Percentiles rank a stretch among this genome's conserved stretches.
Evolutionary conservation across 768 basidiomycete species (phyloP).

Genomic region (Coprinopsis sp.): DNA sequence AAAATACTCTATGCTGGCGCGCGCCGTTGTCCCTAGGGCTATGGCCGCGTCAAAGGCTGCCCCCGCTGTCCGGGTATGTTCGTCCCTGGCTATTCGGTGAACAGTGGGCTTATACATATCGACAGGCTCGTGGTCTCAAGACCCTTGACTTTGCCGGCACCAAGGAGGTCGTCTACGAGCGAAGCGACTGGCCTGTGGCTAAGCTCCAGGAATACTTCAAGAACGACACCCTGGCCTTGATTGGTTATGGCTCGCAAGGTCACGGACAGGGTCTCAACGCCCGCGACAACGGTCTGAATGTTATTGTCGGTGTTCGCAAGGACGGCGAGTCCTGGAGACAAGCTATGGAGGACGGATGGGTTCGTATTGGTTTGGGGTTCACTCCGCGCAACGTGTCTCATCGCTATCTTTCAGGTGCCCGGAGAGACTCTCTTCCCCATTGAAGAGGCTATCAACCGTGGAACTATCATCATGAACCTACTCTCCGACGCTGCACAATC

Average conservation of each 20-base stretch:
- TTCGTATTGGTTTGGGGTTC: conserved; percentile 28
- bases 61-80: conserved; percentile 30
- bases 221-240: conserved; percentile 97
- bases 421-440: conserved; percentile 98
- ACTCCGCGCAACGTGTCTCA: conserved; percentile 1
- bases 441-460: conserved; percentile 91
- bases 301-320: conserved; percentile 97
- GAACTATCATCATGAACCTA: conserved; percentile 99
- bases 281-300: conserved; percentile 97
- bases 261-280: conserved; percentile 99
- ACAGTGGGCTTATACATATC: conserved; percentile 7
- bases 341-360: conserved; percentile 95
- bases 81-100: neutral
- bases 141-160: conserved; percentile 96
- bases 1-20: conserved; percentile 65
- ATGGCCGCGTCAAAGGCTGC: conserved; percentile 34
- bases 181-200: conserved; percentile 94
- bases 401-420: conserved; percentile 57
- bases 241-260: conserved; percentile 98
- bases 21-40: conserved; percentile 25
- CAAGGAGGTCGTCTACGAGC: conserved; percentile 91
- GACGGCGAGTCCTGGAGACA: conserved; percentile 96
- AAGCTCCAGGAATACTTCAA: conserved; percentile 99
- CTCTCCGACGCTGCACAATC: conserved; percentile 99
- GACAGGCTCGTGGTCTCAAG: conserved; percentile 77